Evolutionary conservation across 1,284 basidiomycete species (phyloP), one percentile per base, ranked within the genome.

Genomic region (Ceratobasidium sp.): DNA sequence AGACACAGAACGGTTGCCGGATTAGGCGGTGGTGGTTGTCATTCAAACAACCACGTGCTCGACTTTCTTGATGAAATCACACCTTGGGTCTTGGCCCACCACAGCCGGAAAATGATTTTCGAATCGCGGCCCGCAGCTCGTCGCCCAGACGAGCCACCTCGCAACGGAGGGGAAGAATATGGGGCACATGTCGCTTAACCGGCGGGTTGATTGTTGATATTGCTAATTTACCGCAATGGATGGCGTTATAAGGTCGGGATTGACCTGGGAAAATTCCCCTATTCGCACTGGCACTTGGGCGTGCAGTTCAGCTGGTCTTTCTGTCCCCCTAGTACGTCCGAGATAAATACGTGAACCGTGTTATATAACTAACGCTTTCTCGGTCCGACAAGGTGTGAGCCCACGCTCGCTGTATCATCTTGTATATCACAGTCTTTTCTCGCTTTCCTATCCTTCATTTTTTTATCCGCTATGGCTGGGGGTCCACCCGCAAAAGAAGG

Each of bases 241-340:
- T 40, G n/a, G n/a, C 18, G 18, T 77, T 77, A 66, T 56, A 53
- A 56, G 10, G 20, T 46, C 10, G 26, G 40, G 39, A 15, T 44
- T 13, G 23, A 20, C 28, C 26, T 23, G 40, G 58, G 55, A 39
- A 13, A 63, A 15, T 63, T 73, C 71, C 46, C 33, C 26, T 61
- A 60, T 18, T 20, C 60, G 28, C 33, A 42, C 60, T 63, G 39
- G 60, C 60, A 63, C 66, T 26, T 10, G 18, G 46, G 66, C 23
- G 63, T 67, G 64, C 64, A 44, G 73, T 40, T 39, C 60, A 77
- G 73, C 73, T 77, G 73, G 73, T 61, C 73, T 67, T 67, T 51
- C 46, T 55, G 61, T 40, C 67, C 64, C 56, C 40, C 55, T 28
- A 53, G 73, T 64, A 49, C 51, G 72, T 66, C 13, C 12, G 33